phyloP scores from a whole-genome alignment of 345 rosid species.

The Dipteronia dyeriana region DNA sequence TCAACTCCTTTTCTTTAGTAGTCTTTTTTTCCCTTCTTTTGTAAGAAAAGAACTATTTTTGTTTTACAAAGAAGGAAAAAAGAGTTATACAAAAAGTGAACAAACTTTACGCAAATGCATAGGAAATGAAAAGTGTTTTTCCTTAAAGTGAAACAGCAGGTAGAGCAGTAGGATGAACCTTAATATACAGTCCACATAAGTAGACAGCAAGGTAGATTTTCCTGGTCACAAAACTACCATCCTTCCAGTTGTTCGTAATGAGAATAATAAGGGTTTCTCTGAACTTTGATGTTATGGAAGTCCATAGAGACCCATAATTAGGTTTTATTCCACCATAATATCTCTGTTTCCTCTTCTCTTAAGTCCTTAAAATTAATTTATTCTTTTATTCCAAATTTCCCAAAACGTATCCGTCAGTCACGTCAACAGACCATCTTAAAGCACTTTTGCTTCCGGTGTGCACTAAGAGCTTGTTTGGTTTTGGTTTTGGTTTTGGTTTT shows the following conservation, averaged over 20 bases:
- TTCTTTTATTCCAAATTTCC: not conserved
- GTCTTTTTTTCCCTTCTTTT: not conserved
- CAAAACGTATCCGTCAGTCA: not conserved
- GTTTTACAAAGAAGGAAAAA: not conserved
- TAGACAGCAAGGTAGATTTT: not conserved
- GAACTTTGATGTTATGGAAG: not conserved
- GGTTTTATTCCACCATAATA: not conserved
- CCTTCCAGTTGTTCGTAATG: not conserved
- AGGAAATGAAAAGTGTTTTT: not conserved
- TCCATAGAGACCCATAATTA: not conserved
- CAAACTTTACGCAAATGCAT: not conserved
- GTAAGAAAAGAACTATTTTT: not conserved
- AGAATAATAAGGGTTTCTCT: not conserved
- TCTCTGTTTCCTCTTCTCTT: not conserved
- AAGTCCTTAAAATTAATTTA: not conserved
- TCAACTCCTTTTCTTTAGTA: conserved; percentile 7
- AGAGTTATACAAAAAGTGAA: not conserved
- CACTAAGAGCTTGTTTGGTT: too few relatives aligned
- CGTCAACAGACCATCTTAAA: not conserved
- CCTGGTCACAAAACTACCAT: not conserved
- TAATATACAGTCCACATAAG: not conserved
- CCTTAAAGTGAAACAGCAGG: not conserved
- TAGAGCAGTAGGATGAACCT: not conserved
- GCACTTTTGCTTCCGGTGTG: not conserved
- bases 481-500: too few relatives aligned